Conservation (phyloP, 164 flowering plant genomes). For the Amborella trichopoda region DNA sequence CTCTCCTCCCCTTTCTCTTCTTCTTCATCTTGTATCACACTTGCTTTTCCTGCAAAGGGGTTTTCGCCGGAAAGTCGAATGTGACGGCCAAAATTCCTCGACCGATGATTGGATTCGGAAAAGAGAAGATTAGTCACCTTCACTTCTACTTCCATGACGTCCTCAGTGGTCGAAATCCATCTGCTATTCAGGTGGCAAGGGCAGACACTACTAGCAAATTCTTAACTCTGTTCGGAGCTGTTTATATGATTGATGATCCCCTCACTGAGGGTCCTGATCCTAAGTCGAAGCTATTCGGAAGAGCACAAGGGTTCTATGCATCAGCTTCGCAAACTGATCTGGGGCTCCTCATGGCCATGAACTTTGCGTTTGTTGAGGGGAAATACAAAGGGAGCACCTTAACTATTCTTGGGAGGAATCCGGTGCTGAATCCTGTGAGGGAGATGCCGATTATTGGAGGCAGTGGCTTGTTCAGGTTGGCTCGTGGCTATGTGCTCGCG, state of each 20-base stretch:
- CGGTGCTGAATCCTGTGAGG: slow-evolving; percentile 8
- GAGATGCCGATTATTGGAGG: slow-evolving; percentile 26
- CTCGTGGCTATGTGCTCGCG: slow-evolving; percentile 12
- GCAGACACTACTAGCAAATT: neutral
- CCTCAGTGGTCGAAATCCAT: slow-evolving; percentile 6
- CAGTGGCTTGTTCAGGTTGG: slow-evolving; percentile 16
- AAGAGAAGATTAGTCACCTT: neutral
- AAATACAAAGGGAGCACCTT: slow-evolving; percentile 10
- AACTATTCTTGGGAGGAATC: slow-evolving; percentile 16
- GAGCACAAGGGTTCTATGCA: slow-evolving; percentile 8
- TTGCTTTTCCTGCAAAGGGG: too few species aligned
- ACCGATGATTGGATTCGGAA: too few species aligned
- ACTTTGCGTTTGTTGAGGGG: slow-evolving; percentile 4
- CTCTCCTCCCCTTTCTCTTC: too few species aligned
- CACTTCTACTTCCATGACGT: slow-evolving; percentile 9
- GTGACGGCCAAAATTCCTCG: too few species aligned
- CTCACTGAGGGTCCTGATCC: slow-evolving; percentile 3
- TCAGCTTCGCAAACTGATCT: slow-evolving; percentile 1
- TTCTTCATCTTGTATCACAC: too few species aligned
- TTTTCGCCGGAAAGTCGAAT: too few species aligned
- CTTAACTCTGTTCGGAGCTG: slow-evolving; percentile 2
- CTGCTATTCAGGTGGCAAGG: neutral
- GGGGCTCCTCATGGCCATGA: slow-evolving; percentile 3
- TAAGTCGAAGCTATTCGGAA: slow-evolving; percentile 5
- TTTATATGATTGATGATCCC: slow-evolving; percentile 5